A percentile compares a stretch with the other conserved stretches of the same genome.
Evolutionary conservation across 768 basidiomycete genomes (phyloP).

Genomic region (Paxillus rubicundulus): DNA sequence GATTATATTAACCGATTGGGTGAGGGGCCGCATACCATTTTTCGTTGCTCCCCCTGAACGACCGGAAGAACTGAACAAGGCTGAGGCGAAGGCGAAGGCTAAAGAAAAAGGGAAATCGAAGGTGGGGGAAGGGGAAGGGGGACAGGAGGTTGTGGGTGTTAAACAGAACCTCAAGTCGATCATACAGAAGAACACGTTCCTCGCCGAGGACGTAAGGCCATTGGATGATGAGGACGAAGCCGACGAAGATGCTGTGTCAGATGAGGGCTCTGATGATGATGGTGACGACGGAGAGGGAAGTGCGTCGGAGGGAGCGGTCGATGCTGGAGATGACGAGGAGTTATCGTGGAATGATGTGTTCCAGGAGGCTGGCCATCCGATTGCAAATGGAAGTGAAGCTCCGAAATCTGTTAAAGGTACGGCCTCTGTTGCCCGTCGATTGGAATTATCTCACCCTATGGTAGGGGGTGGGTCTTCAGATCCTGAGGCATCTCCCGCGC

Average conservation of each 20-base stretch:
- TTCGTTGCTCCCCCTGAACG: constrained; percentile 91
- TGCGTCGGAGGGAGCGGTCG: constrained; percentile 34
- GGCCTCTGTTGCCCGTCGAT: constrained; percentile 11
- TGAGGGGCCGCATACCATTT: constrained; percentile 94
- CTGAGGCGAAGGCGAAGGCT: constrained; percentile 45
- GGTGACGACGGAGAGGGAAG: constrained; percentile 39
- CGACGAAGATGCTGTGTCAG: constrained; percentile 30
- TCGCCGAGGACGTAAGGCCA: constrained; percentile 77
- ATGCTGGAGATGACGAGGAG: constrained; percentile 42
- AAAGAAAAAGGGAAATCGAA: constrained; percentile 57
- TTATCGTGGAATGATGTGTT: constrained; percentile 89
- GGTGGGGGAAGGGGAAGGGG: constrained; percentile 29
- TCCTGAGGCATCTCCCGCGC: constrained; percentile 33
- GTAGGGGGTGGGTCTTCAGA: constrained; percentile 32
- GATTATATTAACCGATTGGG: constrained; percentile 95
- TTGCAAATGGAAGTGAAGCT: constrained; percentile 13
- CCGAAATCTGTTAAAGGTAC: constrained; percentile 18
- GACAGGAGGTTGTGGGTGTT: constrained; percentile 55
- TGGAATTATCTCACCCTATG: constrained; percentile 7
- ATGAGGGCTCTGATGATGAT: constrained; percentile 39
- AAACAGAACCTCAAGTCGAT: constrained; percentile 86
- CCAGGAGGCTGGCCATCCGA: constrained; percentile 44
- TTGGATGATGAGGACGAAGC: constrained; percentile 50
- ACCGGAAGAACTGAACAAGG: constrained; percentile 63
- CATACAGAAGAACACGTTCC: constrained; percentile 84